Evolutionary conservation across 805 yeast genomes (phyloP).

Genomic region (Kuraishia borneana): DNA sequence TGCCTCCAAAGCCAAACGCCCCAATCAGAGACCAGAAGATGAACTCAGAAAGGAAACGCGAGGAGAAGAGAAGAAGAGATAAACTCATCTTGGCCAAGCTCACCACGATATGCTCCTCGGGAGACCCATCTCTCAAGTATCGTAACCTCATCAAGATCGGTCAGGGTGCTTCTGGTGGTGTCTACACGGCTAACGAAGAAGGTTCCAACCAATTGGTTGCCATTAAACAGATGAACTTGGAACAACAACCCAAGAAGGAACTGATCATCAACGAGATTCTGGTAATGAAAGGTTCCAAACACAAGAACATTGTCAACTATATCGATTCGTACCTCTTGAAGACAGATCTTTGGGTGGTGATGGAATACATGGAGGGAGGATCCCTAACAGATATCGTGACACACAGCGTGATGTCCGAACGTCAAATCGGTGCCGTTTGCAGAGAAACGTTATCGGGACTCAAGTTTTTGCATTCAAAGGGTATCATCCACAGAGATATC

Average conservation of each 20-base stretch:
- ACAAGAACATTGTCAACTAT: slow-evolving; percentile 88
- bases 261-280: slow-evolving; percentile 88
- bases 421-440: slow-evolving; percentile 91
- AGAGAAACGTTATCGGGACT: slow-evolving; percentile 84
- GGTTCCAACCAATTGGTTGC: slow-evolving; percentile 61
- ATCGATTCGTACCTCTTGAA: slow-evolving; percentile 66
- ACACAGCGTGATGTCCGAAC: slow-evolving; percentile 79
- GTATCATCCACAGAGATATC: slow-evolving; percentile 92
- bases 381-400: slow-evolving; percentile 92
- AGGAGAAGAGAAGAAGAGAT: slow-evolving; percentile 64
- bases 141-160: slow-evolving; percentile 75
- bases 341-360: slow-evolving; percentile 89
- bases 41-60: slow-evolving; percentile 58
- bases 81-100: slow-evolving; percentile 63
- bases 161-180: slow-evolving; percentile 98
- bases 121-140: slow-evolving; percentile 71
- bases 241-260: slow-evolving; percentile 89
- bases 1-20: slow-evolving; percentile 19
- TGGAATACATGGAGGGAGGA: slow-evolving; percentile 99
- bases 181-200: slow-evolving; percentile 71
- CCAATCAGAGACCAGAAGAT: slow-evolving; percentile 32
- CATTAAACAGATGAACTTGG: slow-evolving; percentile 89
- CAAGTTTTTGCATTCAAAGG: slow-evolving; percentile 79
- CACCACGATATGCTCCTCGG: slow-evolving; percentile 66
- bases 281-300: slow-evolving; percentile 90